Base-by-base conservation (phyloP, 2,329 filamentous ascomycete species). In the Niveomyces coronatus region DNA sequence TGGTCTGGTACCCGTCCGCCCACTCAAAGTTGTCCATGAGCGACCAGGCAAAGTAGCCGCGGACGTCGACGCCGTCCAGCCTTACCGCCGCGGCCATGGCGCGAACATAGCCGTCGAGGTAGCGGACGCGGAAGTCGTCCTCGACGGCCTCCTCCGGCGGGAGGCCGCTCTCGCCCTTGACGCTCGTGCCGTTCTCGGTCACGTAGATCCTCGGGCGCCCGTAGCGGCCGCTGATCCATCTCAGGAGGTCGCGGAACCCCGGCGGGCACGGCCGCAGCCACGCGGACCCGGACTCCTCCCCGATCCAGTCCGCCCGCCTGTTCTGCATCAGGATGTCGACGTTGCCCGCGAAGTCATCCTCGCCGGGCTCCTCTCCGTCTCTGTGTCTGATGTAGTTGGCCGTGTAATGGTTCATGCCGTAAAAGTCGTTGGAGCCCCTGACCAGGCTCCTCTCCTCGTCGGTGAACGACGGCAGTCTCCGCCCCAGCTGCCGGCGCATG, bases 361-460 rank as follows among this genome's bases (percentile, higher is more conserved):
- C 64, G 1, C 73, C 68, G 1, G 83, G 63, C 33, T 70, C 63
- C 6, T n/a, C n/a, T n/a, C 70, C 71, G 7, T 72, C 69, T 53
- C 76, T 75, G 62, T 88, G 79, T 57, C 78, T 79, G 63, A 93
- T 79, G 63, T 84, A 93, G 68, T 91, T 85, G 53, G 85, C 82
- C 35, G 84, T 88, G 68, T 94, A 94, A 68, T 87, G 82, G 68
- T 94, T 93, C 84, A 89, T 89, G 58, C 85, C 86, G 60, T 93
- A 93, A 62, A 93, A 93, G 66, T 93, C 86, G 58, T 91, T 91
- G 55, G 80, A 85, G n/a, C 83, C 85, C 52, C 81, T 70, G 31
- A 94, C 77, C n/a, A 91, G 67, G 3, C 74, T 74, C 17, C 67
- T 59, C 54, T 94, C 85, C 47, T 85, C 82, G 0, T 70, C 60